Evolutionary conservation across 2,329 filamentous ascomycete species (phyloP), one percentile per base, ranked within the genome.

Genomic region (Colletotrichum horii): DNA sequence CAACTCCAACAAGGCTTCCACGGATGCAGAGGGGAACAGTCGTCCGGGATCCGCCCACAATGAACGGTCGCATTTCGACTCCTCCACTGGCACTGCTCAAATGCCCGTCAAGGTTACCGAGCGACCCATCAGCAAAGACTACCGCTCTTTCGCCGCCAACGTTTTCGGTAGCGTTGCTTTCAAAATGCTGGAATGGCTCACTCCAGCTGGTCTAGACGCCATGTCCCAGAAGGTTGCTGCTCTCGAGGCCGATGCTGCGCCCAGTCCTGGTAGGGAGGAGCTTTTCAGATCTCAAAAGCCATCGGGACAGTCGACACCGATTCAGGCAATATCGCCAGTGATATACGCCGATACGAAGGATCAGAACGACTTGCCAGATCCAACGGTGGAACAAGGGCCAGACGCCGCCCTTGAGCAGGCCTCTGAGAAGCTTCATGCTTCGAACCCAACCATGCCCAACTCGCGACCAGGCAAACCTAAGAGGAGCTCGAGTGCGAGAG

Each of bases 101-200:
- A 6, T 48, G 9, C 15, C 38, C 3, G 52, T 90, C 58, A 83
- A 79, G 6, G 82, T 91, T 3, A 80, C 81, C 3, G 90, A 92
- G 77, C 84, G 85, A 52, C 85, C 87, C 2, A 80, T 84, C 14
- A 89, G 83, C 78, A 91, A 89, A 75, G 91, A 92, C 77, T 88
- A 92, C 78, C 86, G 91, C 8, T 92, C 91, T 0, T 91, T 92
- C 79, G 89, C 91, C 9, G 90, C 90, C 8, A 92, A 92, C 77
- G 85, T 93, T 9, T 93, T 94, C 79, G 91, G 89, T 8, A 93
- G 92, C 1, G 90, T 90, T 14, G 89, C 93, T 14, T 92, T 94
- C 82, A 93, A 92, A 79, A 94, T 94, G 91, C 80, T 94, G 5
- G 92, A 94, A 81, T 94, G 92, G 92, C 84, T 94, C n/a, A 92